phyloP scores from a whole-genome alignment of 192 early-diverging fungal genomes.

The Backusella westeae region DNA sequence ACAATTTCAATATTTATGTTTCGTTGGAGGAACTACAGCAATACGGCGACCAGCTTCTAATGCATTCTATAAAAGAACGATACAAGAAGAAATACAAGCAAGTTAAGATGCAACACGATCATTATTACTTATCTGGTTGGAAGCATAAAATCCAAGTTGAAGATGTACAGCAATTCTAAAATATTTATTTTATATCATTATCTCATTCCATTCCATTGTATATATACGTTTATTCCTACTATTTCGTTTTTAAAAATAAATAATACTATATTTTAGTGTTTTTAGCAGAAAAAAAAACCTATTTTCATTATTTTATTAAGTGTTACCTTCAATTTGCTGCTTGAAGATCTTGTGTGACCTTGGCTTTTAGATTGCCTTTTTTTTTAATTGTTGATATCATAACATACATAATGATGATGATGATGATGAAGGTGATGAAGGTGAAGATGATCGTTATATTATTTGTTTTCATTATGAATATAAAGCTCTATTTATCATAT shows the following conservation, averaged over 20 bases:
- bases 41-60: conserved; percentile 69
- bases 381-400: no score
- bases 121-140: neutral
- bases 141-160: neutral
- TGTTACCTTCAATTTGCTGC: neutral
- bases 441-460: no score
- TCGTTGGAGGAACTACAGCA: conserved; percentile 77
- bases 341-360: neutral
- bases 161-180: conserved; percentile 8
- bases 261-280: neutral
- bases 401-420: no score
- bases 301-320: neutral
- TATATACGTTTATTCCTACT: neutral
- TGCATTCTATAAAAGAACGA: conserved; percentile 24
- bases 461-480: no score
- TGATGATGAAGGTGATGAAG: no score
- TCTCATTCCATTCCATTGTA: neutral
- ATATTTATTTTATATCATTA: neutral
- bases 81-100: conserved; percentile 1
- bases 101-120: conserved; percentile 4
- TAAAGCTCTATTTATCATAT: no score
- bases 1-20: conserved; percentile 81
- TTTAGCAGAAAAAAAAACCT: neutral
- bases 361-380: neutral
- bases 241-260: neutral